phyloP scores from a whole-genome alignment of 1,284 basidiomycete genomes.

The Anthracocystis walkeri region DNA sequence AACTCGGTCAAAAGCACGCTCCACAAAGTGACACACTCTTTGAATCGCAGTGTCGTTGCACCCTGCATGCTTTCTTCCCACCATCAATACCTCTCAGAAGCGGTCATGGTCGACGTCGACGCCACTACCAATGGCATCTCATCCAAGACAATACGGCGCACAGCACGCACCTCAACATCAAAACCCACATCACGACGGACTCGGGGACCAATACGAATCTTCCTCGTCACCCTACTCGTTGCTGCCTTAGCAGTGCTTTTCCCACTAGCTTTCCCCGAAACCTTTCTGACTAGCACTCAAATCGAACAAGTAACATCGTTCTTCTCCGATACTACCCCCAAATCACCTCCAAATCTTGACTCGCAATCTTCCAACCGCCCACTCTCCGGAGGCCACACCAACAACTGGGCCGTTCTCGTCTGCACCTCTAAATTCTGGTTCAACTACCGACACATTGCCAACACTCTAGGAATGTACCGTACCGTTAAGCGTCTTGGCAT shows the following conservation, averaged over 20 bases:
- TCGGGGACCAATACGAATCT: slow-evolving; percentile 6
- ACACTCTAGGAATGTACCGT: slow-evolving; percentile 97
- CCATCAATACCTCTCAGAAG: background rate
- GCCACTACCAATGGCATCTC: background rate
- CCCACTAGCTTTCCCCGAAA: slow-evolving; percentile 34
- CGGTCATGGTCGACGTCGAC: background rate
- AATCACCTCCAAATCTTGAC: too few species aligned
- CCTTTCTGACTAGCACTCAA: slow-evolving; percentile 29
- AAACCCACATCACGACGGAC: background rate
- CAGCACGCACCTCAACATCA: background rate
- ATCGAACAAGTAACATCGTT: slow-evolving; percentile 42
- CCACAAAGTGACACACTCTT: background rate
- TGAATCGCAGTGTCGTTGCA: background rate
- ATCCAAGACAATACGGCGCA: background rate
- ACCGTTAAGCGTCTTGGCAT: slow-evolving; percentile 98
- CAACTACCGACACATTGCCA: slow-evolving; percentile 99
- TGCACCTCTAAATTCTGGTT: slow-evolving; percentile 97
- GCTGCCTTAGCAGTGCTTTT: slow-evolving; percentile 5
- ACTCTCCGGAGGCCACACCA: slow-evolving; percentile 72
- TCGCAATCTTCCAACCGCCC: too few species aligned
- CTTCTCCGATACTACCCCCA: slow-evolving; percentile 12
- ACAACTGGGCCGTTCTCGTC: slow-evolving; percentile 98
- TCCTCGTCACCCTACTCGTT: slow-evolving; percentile 9
- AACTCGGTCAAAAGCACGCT: background rate
- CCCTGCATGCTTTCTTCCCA: slow-evolving; percentile 1